Conservation (phyloP, 768 basidiomycete genomes). For the Pholiota conissans region DNA sequence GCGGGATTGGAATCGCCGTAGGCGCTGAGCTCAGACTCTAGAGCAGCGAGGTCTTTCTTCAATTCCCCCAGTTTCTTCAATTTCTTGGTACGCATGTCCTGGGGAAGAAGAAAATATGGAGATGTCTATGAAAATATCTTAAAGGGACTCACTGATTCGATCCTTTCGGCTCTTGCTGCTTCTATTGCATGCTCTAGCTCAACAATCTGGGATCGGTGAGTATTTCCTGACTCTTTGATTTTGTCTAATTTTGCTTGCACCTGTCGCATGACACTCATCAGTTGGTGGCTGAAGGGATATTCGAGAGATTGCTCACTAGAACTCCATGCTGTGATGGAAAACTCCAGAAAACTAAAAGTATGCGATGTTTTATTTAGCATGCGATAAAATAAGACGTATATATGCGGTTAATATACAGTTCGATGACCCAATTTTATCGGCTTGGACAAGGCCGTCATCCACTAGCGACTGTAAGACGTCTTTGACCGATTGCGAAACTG, state of each 20-base stretch:
- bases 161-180: constrained; percentile 51
- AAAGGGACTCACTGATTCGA: constrained; percentile 50
- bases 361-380: constrained; percentile 18
- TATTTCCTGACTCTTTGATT: constrained; percentile 45
- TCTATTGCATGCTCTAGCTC: constrained; percentile 51
- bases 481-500: constrained; percentile 90
- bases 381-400: constrained; percentile 12
- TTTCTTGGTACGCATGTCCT: constrained; percentile 59
- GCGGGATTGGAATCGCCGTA: constrained; percentile 87
- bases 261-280: constrained; percentile 31
- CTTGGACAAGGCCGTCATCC: constrained; percentile 82
- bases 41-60: constrained; percentile 45
- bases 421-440: constrained; percentile 92
- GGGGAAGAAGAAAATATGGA: constrained; percentile 2
- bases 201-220: constrained; percentile 43
- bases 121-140: constrained; percentile 5
- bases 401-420: constrained; percentile 65
- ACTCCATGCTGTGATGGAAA: constrained; percentile 89
- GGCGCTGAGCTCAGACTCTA: constrained; percentile 69
- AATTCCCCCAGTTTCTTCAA: constrained; percentile 50
- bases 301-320: constrained; percentile 44
- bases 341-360: constrained; percentile 83
- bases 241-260: constrained; percentile 55
- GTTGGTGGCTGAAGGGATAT: background rate
- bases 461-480: constrained; percentile 87